These are phyloP conservation scores for Glycine tomentella DNA, from an alignment of 306 rosid species.

Conservation along the genomic window DNA sequence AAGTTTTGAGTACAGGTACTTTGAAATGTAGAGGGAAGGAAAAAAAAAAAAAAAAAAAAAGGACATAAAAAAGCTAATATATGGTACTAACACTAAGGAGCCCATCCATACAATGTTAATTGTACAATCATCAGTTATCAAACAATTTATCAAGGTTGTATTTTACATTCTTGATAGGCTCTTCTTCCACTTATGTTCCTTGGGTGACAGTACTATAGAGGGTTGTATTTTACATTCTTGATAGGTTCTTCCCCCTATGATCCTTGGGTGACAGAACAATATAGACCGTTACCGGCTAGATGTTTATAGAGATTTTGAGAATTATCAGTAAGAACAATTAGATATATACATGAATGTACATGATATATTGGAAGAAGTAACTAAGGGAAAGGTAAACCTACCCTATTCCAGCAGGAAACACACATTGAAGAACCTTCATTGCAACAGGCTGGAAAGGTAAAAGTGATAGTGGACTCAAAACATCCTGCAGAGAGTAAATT, in stretches of 20 bases:
- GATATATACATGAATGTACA: not conserved
- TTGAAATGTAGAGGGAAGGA: too few relatives aligned
- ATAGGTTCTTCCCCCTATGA: not conserved
- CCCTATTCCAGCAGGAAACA: constrained; percentile 83
- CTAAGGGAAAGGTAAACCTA: constrained; percentile 42
- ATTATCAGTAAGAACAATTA: constrained; percentile 5
- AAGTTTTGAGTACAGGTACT: too few relatives aligned
- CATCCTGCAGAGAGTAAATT: constrained; percentile 58
- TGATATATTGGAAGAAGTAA: too few relatives aligned
- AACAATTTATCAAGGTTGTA: not conserved
- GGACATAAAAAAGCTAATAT: not conserved
- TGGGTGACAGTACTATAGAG: too few relatives aligned
- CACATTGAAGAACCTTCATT: constrained; percentile 85
- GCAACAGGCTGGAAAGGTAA: constrained; percentile 81
- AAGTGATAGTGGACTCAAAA: constrained; percentile 67
- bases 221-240: too few relatives aligned
- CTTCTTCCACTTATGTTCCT: too few relatives aligned
- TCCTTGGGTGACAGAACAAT: not conserved
- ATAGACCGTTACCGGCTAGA: not conserved
- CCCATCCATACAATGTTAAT: constrained; percentile 21
- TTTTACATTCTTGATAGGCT: too few relatives aligned
- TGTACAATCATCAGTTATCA: not conserved
- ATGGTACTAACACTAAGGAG: constrained; percentile 14
- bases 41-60: too few relatives aligned
- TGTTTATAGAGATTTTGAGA: constrained; percentile 9